Percentiles rank a stretch among this genome's conserved stretches.
phyloP scores from a whole-genome alignment of 805 yeast species.

The Lipomyces chichibuensis region DNA sequence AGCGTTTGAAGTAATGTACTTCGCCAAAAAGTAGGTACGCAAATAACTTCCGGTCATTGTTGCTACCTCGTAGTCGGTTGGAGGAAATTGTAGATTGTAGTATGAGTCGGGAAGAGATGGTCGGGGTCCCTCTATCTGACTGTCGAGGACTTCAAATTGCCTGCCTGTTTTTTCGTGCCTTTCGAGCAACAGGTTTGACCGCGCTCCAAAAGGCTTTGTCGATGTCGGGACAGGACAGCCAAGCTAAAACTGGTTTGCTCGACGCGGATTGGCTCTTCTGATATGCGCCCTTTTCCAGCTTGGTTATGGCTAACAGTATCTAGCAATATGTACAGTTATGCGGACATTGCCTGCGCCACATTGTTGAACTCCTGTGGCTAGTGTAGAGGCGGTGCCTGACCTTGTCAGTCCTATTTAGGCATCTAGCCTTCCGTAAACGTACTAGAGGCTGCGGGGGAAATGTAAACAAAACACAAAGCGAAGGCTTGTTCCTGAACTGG shows the following conservation, averaged over 20 bases:
- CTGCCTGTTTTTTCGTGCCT: no score
- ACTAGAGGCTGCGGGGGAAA: background rate
- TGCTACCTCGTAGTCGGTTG: background rate
- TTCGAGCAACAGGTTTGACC: background rate
- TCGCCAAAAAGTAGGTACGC: slow-evolving; percentile 29
- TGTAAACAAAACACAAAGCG: background rate
- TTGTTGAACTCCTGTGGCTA: background rate
- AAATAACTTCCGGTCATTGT: slow-evolving; percentile 33
- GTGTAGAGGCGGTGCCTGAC: background rate
- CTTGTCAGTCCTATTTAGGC: background rate
- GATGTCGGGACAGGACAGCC: slow-evolving; percentile 1
- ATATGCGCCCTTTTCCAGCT: background rate
- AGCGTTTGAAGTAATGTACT: slow-evolving; percentile 44
- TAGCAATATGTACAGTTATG: background rate
- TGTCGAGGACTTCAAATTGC: no score
- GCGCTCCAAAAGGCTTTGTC: background rate
- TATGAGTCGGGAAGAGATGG: background rate
- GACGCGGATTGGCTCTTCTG: slow-evolving; percentile 4
- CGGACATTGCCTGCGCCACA: background rate
- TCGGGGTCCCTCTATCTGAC: no score
- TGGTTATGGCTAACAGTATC: background rate
- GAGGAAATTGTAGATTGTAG: background rate
- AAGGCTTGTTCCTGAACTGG: background rate
- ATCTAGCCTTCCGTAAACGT: background rate
- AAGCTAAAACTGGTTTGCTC: background rate